Conservation (phyloP, 2,329 filamentous ascomycete species). For the Parastagonospora nodorum region DNA sequence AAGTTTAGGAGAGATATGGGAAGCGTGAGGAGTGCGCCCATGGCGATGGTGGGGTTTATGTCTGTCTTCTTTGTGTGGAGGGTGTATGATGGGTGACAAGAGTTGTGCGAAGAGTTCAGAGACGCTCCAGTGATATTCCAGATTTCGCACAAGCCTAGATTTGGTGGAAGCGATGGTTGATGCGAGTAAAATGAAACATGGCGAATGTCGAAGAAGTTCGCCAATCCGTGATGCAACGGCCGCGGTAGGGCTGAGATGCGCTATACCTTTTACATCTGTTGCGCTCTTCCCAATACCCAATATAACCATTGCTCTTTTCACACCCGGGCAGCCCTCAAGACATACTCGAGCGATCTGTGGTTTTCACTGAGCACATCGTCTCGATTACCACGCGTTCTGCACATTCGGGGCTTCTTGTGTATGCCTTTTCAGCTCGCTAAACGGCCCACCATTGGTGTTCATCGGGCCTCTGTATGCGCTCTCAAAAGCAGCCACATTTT, state of each 20-base stretch:
- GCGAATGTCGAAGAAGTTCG: too few species aligned
- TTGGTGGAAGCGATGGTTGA: too few species aligned
- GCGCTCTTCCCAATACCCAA: neutral
- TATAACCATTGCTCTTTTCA: neutral
- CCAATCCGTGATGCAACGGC: too few species aligned
- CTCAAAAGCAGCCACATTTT: too few species aligned
- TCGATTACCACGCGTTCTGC: neutral
- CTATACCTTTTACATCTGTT: neutral
- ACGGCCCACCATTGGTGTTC: neutral
- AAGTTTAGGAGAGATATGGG: constrained; percentile 45
- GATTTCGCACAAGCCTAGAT: too few species aligned
- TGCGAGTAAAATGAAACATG: too few species aligned
- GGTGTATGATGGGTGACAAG: neutral
- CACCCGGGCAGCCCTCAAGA: too few species aligned
- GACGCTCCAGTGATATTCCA: too few species aligned
- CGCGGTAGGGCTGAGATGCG: neutral
- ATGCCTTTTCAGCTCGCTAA: neutral
- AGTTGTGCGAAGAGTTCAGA: too few species aligned
- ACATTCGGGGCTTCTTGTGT: neutral
- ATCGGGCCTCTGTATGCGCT: too few species aligned
- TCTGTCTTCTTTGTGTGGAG: neutral
- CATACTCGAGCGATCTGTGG: too few species aligned
- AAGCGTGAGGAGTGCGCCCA: constrained; percentile 38
- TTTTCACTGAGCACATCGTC: too few species aligned
- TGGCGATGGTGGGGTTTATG: constrained; percentile 17